phyloP scores from a whole-genome alignment of 2,329 filamentous ascomycete genomes.

The Ophiosphaerella herpotricha region DNA sequence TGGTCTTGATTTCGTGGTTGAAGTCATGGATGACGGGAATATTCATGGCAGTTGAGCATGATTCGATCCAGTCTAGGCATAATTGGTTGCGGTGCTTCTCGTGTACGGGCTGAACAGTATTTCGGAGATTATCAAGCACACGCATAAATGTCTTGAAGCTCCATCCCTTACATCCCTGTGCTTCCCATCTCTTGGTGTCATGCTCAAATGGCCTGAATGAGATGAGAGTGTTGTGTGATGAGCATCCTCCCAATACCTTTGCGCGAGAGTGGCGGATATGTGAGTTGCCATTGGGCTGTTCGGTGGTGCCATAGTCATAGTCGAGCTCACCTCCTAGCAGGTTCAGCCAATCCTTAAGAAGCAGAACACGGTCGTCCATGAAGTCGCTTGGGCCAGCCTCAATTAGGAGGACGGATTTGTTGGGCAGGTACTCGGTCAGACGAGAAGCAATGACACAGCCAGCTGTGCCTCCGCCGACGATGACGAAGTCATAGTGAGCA shows the following conservation, averaged over 20 bases:
- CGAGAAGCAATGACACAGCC: conserved; percentile 83
- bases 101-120: conserved; percentile 89
- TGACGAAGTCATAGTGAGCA: conserved; percentile 77
- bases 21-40: conserved; percentile 85
- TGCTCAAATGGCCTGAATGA: conserved; percentile 91
- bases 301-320: conserved; percentile 87
- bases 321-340: conserved; percentile 84
- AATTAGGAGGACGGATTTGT: conserved; percentile 80
- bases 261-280: conserved; percentile 90
- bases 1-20: conserved; percentile 78
- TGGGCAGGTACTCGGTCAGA: conserved; percentile 79
- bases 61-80: conserved; percentile 85
- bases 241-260: conserved; percentile 91
- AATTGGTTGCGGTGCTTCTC: conserved; percentile 85
- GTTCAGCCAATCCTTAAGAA: conserved; percentile 84
- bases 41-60: conserved; percentile 76
- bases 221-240: conserved; percentile 91
- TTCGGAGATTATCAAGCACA: conserved; percentile 80
- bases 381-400: conserved; percentile 90
- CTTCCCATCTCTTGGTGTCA: conserved; percentile 83
- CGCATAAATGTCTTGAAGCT: conserved; percentile 83
- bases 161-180: conserved; percentile 82
- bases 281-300: conserved; percentile 90
- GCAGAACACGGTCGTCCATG: conserved; percentile 83
- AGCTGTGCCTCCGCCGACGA: conserved; percentile 83